Conservation (phyloP, 2,329 filamentous ascomycete genomes). For the Herpotrichia juniperi region DNA sequence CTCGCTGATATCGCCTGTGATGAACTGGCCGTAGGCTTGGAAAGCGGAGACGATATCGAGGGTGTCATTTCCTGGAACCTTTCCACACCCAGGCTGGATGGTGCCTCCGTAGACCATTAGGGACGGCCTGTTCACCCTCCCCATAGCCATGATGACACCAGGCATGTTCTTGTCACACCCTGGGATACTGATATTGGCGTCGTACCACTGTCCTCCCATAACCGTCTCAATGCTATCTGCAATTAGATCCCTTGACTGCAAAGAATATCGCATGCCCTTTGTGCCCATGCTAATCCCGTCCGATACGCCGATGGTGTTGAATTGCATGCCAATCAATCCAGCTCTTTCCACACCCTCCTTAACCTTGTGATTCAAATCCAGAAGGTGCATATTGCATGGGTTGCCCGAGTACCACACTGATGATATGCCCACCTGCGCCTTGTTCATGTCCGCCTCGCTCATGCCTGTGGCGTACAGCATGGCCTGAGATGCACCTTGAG, state of each 20-base stretch:
- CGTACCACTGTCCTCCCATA: constrained; percentile 99
- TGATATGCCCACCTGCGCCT: constrained; percentile 96
- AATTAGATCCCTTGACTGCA: constrained; percentile 95
- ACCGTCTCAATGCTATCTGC: constrained; percentile 99
- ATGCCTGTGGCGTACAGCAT: constrained; percentile 98
- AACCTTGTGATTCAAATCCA: constrained; percentile 84
- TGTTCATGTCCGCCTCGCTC: constrained; percentile 85
- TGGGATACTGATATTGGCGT: constrained; percentile 94
- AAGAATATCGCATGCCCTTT: constrained; percentile 91
- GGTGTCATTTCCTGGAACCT: constrained; percentile 71
- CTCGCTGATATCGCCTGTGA: constrained; percentile 89
- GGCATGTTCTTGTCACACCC: constrained; percentile 99
- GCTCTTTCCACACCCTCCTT: constrained; percentile 74
- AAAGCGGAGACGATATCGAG: constrained; percentile 98
- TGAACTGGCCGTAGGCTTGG: constrained; percentile 95
- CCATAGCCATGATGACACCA: constrained; percentile 77
- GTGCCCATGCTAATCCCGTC: constrained; percentile 99
- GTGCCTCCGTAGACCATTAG: constrained; percentile 98
- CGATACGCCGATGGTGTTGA: constrained; percentile 98
- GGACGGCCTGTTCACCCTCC: constrained; percentile 88
- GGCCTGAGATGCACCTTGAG: constrained; percentile 96
- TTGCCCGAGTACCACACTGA: constrained; percentile 99
- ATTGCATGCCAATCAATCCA: constrained; percentile 90
- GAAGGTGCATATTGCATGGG: constrained; percentile 98
- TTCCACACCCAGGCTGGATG: constrained; percentile 88